Conservation (phyloP, 2,329 filamentous ascomycete genomes). For the Periconia sp. region DNA sequence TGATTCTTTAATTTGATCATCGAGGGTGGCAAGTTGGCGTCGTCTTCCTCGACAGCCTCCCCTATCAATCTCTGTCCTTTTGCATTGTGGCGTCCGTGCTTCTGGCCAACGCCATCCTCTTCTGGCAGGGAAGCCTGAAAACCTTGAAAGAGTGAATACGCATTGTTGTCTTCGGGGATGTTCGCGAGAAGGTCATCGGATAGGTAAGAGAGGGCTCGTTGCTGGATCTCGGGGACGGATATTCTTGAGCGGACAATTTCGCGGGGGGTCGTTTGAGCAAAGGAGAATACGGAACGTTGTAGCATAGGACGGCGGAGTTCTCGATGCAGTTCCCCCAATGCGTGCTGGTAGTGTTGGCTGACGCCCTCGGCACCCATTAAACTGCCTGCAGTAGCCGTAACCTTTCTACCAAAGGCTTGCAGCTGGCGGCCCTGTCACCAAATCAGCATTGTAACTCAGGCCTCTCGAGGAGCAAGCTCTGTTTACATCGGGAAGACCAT, state of each 20-base stretch:
- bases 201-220: conserved; percentile 83
- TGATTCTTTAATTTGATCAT: conserved; percentile 78
- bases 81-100: conserved; percentile 66
- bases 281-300: conserved; percentile 87
- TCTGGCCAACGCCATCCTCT: conserved; percentile 59
- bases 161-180: conserved; percentile 82
- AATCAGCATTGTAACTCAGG: conserved; percentile 17
- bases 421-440: conserved; percentile 73
- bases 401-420: conserved; percentile 91
- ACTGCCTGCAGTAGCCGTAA: conserved; percentile 89
- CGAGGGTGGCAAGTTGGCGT: conserved; percentile 62
- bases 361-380: conserved; percentile 67
- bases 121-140: conserved; percentile 91
- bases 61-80: conserved; percentile 74
- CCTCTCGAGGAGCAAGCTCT: conserved; percentile 1
- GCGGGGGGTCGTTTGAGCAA: conserved; percentile 88
- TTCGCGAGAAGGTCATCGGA: conserved; percentile 87
- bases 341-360: conserved; percentile 75
- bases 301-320: conserved; percentile 81
- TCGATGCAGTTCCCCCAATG: conserved; percentile 85
- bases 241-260: conserved; percentile 91
- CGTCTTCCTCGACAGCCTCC: conserved; percentile 57
- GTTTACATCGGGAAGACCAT: conserved; percentile 35
- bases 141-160: conserved; percentile 93
- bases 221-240: conserved; percentile 89